Evolutionary conservation across 2,329 filamentous ascomycete species (phyloP), one percentile per base, ranked within the genome.

Genomic region (Xylaria sp.): DNA sequence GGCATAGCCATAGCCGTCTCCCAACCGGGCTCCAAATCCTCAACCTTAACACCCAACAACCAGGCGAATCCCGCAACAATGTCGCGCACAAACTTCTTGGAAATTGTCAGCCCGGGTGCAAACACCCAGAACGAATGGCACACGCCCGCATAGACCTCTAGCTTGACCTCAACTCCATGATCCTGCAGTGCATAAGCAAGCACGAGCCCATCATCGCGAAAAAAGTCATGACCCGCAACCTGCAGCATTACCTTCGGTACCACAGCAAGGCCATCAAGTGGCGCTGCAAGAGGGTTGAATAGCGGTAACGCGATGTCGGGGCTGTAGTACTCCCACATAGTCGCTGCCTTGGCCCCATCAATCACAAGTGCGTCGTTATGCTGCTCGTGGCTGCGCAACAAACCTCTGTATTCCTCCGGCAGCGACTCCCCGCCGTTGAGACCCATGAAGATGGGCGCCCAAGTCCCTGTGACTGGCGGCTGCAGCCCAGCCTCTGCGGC

Each of bases 271-370:
- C 9, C 19, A 34, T 64, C 50, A 3, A 64, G 27, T 19, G 51
- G 61, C 34, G 61, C 11, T 11, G 61, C 61, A 21, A 64, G 61
- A 0, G 61, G 61, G 27, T 58, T 64, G 39, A 56, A 64, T 32
- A 64, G 17, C 34, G 50, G 51, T 24, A 50, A 58, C 17, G 36
- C 21, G 32, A 57, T 24, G 19, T 7, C 39, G 11, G 53, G 61
- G 19, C 14, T 57, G 45, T 57, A 64, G 61, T 64, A 64, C 24
- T 57, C 53, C 61, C 61, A 64, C 51, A 64, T 64, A 11, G 19
- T 64, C 17, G 21, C 21, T 32, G 51, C 51, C 51, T 64, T 64
- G 2, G 4, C 32, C 51, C 36, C 39, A 19, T 64, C 61, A 36
- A 64, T 64, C 12, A 64, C 34, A 34, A 64, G 61, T 2, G 51